Conservation (phyloP, 345 rosid genomes). For the Bruguiera gymnorhiza region DNA sequence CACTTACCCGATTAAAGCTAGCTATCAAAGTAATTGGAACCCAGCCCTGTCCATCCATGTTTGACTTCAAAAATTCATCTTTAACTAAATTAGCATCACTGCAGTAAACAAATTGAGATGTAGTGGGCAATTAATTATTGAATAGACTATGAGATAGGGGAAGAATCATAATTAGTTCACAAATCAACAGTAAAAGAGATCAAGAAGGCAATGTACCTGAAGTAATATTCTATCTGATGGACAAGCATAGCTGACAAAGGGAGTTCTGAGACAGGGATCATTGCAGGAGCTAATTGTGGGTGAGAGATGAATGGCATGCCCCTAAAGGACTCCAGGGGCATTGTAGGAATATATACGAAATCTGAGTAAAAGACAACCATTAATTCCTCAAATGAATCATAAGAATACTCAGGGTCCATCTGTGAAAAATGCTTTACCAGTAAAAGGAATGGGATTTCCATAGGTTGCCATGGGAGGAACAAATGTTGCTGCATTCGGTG, state of each 20-base stretch:
- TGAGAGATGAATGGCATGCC: conserved; percentile 36
- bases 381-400: not conserved
- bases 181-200: not conserved
- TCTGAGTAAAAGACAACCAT: conserved; percentile 31
- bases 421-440: conserved; percentile 30
- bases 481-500: conserved; percentile 36
- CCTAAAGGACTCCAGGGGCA: conserved; percentile 42
- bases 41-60: conserved; percentile 57
- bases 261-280: conserved; percentile 36
- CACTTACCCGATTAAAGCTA: conserved; percentile 49
- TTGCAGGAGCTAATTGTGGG: conserved; percentile 30
- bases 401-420: conserved; percentile 9
- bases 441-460: conserved; percentile 32
- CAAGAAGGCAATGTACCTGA: conserved; percentile 39
- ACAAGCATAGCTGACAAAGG: conserved; percentile 31
- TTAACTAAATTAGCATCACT: conserved; percentile 56
- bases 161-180: not conserved
- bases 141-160: not conserved
- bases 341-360: conserved; percentile 25
- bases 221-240: conserved; percentile 59
- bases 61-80: conserved; percentile 46
- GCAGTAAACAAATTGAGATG: conserved; percentile 19
- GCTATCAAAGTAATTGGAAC: conserved; percentile 51
- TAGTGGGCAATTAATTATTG: not conserved
- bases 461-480: conserved; percentile 34